Evolutionary conservation across 768 basidiomycete genomes (phyloP), one percentile per base, ranked within the genome.

Genomic region (Agaricus subrufescens): DNA sequence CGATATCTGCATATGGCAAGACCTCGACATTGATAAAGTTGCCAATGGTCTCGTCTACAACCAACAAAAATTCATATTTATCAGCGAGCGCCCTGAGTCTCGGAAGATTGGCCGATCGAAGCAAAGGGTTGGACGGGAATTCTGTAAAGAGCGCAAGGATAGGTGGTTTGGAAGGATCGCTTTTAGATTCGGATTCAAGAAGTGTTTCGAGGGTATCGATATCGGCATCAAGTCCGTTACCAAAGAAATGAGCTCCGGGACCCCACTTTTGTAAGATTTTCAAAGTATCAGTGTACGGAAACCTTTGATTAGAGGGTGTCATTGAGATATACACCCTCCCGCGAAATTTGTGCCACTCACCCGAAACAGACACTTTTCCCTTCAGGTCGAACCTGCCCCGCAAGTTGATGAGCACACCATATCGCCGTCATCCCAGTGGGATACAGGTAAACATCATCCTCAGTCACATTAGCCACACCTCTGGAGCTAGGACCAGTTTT

Each of bases 181-280:
- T 65, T 4, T 66, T 63, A 0, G 54, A 59, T 62, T 81, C 79
- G 8, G 71, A 64, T 47, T 76, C 73, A 15, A 96, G 77, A 2
- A 91, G 69, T 7, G 61, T 67, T 60, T 91, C 88, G 0, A 98
- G 76, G 29, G 79, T 76, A 62, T 87, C 84, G 19, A 97, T 80
- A 56, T 94, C 91, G 14, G 77, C 68, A 55, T 91, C 85, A 7
- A 86, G 69, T 0, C 95, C 95, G 58, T 82, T 75, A 5, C 94
- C 95, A 45, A 92, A 78, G 75, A 98, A 95, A 67, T 93, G 79
- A 61, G 86, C 92, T 1, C 96, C 96, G 2, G 91, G 91, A 1
- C 96, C 96, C 94, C 94, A 98, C 71, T 99, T 98, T 62, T 94
- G 77, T 1, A 98, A 76, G 40, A 95, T 82, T 69, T 98, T 98